Percentiles rank a stretch among this genome's conserved stretches.
These are phyloP conservation scores for Allantophomopsis cytisporea DNA, from an alignment of 2,329 filamentous ascomycete species.

Conservation along the genomic window DNA sequence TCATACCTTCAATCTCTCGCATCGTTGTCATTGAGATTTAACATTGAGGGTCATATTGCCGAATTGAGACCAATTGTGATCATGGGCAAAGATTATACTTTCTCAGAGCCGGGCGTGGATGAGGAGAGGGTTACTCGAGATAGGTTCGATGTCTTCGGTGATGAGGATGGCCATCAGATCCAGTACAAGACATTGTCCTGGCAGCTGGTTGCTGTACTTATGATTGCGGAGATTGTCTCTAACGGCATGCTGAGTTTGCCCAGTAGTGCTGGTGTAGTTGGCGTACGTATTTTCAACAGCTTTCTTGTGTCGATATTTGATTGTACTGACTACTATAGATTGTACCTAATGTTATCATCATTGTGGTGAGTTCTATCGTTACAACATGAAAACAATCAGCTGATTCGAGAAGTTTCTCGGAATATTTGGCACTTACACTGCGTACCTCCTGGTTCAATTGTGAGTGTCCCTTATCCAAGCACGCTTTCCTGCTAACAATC, in stretches of 20 bases:
- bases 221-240: conserved; percentile 41
- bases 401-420: conserved; percentile 2
- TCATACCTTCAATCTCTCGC: too few relatives aligned
- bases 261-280: conserved; percentile 34
- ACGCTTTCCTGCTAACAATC: conserved; percentile 6
- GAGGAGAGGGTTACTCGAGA: too few relatives aligned
- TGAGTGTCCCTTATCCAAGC: neutral
- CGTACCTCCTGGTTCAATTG: conserved; percentile 6
- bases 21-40: too few relatives aligned
- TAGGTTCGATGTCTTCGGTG: conserved; percentile 24
- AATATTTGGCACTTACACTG: conserved; percentile 6
- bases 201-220: conserved; percentile 35
- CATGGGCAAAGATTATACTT: too few relatives aligned
- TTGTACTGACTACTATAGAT: conserved; percentile 1
- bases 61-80: too few relatives aligned
- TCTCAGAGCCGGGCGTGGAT: too few relatives aligned
- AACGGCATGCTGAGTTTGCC: conserved; percentile 40
- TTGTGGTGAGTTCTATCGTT: conserved; percentile 3
- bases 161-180: conserved; percentile 24
- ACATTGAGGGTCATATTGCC: too few relatives aligned
- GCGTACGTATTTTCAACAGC: conserved; percentile 16
- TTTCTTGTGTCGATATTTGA: neutral
- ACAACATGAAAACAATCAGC: neutral
- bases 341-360: conserved; percentile 7
- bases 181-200: conserved; percentile 39